Base-by-base conservation (phyloP, 257 asterid genomes). In the Solanum stenotomum region DNA sequence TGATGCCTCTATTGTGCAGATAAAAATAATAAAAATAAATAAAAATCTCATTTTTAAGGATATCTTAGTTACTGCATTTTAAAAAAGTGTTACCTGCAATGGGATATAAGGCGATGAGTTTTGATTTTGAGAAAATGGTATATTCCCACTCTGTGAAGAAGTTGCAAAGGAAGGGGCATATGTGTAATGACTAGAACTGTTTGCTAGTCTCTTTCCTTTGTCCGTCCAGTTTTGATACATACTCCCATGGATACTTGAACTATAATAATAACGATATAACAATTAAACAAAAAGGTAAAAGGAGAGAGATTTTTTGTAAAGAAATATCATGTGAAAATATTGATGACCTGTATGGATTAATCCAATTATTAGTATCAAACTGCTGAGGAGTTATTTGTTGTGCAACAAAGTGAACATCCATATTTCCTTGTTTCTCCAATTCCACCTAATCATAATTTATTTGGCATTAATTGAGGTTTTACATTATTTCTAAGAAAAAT, bases 381-480 rank as follows among this genome's bases (percentile, higher is more conserved):
- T 79, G 38, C 15, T 44, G 85, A 5, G 25, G 25, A 25, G 35
- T 22, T 78, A 59, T 25, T 25, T 14, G 37, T 14, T 78, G 85
- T 14, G 38, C 38, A 25, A 4, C 38, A 42, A 44, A 14, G 8
- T 79, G 85, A 44, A 42, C 14, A 16, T 25, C 15, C 63, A 79
- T 8, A 20, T 40, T 77, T 20, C 61, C 42, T 78, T 63, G 93
- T 31, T 56, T 87, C 87, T 78, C 90, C 86, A 87, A 31, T 63
- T 88, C 90, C 76, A 70, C 52, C 91, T 90, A 77, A 82, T 56
- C 71, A 87, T 46, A 49, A 87, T 31, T 40, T 27, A 52, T 83
- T 20, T 34, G 59, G 71, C 5, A 67, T 25, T 38, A 77, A 63
- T 59, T 10, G 44, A n/a, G 65, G 14, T 22, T 37, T 76, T 37